Percentiles rank a stretch among this genome's conserved stretches.
phyloP scores from a whole-genome alignment of 169 alveolate genomes.

The Cryptosporidium baileyi region DNA sequence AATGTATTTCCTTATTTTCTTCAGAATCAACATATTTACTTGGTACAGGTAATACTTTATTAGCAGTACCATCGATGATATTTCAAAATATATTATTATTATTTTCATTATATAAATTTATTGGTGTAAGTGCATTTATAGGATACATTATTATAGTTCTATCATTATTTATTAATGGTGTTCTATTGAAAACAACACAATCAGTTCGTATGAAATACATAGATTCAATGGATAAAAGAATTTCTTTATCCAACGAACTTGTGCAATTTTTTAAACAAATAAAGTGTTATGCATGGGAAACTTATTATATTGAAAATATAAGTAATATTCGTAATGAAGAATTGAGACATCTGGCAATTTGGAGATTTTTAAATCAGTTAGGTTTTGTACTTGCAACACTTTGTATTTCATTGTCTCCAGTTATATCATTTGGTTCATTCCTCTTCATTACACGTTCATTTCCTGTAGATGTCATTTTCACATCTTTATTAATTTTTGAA shows the following conservation, averaged over 20 bases:
- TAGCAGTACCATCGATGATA: constrained; percentile 63
- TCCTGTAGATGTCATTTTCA: constrained; percentile 32
- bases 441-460: background rate
- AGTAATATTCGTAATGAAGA: constrained; percentile 28
- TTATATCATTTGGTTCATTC: constrained; percentile 53
- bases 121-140: constrained; percentile 63
- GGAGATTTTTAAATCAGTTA: constrained; percentile 55
- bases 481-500: constrained; percentile 46
- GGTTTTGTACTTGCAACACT: constrained; percentile 45
- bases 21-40: constrained; percentile 43
- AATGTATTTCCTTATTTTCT: constrained; percentile 38
- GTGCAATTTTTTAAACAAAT: constrained; percentile 54
- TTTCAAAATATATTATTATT: constrained; percentile 50
- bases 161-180: constrained; percentile 32
- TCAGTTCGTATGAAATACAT: constrained; percentile 24
- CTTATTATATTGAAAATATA: constrained; percentile 25
- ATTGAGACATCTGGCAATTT: constrained; percentile 4
- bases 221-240: constrained; percentile 30
- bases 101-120: constrained; percentile 25
- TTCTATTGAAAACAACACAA: constrained; percentile 9
- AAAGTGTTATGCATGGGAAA: constrained; percentile 69
- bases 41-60: constrained; percentile 22
- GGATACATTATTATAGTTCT: constrained; percentile 41
- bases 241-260: constrained; percentile 37
- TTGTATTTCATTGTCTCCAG: constrained; percentile 60